Evolutionary conservation across 2,329 filamentous ascomycete genomes (phyloP), one percentile per base, ranked within the genome.

Genomic region (Penicillium sp.): DNA sequence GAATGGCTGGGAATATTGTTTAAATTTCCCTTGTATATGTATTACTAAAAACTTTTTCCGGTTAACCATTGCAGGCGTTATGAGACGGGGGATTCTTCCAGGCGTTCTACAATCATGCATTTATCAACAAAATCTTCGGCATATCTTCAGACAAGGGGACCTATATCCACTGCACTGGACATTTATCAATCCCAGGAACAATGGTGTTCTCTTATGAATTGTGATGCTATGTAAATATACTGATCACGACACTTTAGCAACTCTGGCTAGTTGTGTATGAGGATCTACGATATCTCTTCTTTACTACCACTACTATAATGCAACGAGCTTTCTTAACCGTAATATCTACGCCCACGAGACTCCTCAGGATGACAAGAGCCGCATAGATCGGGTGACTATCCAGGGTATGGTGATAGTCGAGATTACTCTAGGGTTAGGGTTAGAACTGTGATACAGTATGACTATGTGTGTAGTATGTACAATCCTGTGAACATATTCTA

Each of bases 1-100:
- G 94, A 9, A 89, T 97, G 80, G 93, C 92, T 4, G 93, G 93
- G 16, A 94, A 91, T 63, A 79, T 85, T 60, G 82, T 81, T 56
- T 84, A 67, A 74, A 60, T 66, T 64, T 52, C 61, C 60, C 62
- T 62, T 50, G 46, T 51, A 24, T 57, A 53, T n/a, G 24, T n/a
- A 43, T 48, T 48, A 55, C 14, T 18, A 47, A 16, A 33, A 9
- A 23, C 35, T 26, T 55, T 42, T 30, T 42, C 45, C 26, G 48
- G 11, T n/a, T n/a, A 46, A 55, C 48, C 52, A 55, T 55, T 55
- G 52, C 52, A 55, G 52, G 52, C 52, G 52, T 55, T 55, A 2
- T 30, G n/a, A 28, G 24, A 45, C 14, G 33, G 38, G 20, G 24
- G 14, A 33, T 51, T 14, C 12, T 30, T 5, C 46, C 23, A 8